phyloP scores from a whole-genome alignment of 768 basidiomycete genomes.

The Psilocybe tampanensis region DNA sequence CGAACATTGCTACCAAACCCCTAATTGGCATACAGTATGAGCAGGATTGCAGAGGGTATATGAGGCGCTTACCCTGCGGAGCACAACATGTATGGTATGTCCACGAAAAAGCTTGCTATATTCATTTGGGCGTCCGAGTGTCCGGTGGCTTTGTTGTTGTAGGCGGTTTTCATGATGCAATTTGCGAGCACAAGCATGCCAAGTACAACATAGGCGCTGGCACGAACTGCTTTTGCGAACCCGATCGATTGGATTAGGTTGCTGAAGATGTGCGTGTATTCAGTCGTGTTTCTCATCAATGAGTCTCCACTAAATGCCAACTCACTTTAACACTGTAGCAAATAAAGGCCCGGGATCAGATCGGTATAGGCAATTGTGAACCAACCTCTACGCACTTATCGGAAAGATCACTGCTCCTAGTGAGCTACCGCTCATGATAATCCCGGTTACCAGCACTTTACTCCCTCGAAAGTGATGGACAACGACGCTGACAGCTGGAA shows the following conservation, averaged over 20 bases:
- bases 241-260: constrained; percentile 26
- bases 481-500: constrained; percentile 43
- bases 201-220: constrained; percentile 26
- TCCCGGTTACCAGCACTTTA: constrained; percentile 35
- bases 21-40: constrained; percentile 11
- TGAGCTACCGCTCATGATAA: constrained; percentile 44
- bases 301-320: too few species aligned
- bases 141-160: background rate
- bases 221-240: constrained; percentile 27
- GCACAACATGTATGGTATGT: constrained; percentile 26
- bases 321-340: constrained; percentile 25
- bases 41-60: constrained; percentile 2
- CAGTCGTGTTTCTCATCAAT: too few species aligned
- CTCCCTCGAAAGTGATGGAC: constrained; percentile 43
- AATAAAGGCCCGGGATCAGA: background rate
- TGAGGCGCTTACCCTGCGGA: constrained; percentile 11
- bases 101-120: constrained; percentile 28
- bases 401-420: constrained; percentile 34
- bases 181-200: constrained; percentile 27
- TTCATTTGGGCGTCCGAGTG: constrained; percentile 14
- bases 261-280: too few species aligned
- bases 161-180: constrained; percentile 23
- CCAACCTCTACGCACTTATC: constrained; percentile 29
- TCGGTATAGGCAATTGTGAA: background rate
- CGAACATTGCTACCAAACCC: constrained; percentile 5